phyloP scores from a whole-genome alignment of 2,329 filamentous ascomycete species.

The Didymella sp. region DNA sequence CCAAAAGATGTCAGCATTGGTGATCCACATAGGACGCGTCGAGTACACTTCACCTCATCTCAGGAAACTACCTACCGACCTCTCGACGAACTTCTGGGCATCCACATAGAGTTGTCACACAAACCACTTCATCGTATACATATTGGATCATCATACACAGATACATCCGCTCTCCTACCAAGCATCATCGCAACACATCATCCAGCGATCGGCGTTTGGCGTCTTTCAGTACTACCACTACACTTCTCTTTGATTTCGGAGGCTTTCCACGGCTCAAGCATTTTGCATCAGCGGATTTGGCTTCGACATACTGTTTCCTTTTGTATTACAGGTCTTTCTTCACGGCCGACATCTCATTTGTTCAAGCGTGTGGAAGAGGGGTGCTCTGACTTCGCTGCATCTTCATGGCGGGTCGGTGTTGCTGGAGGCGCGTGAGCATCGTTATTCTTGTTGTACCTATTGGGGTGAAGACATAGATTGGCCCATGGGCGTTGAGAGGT shows the following conservation, averaged over 20 bases:
- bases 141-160: slow-evolving; percentile 15
- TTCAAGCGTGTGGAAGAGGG: slow-evolving; percentile 4
- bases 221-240: slow-evolving; percentile 11
- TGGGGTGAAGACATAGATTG: not conserved
- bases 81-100: slow-evolving; percentile 11
- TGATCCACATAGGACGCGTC: not conserved
- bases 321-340: not conserved
- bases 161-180: slow-evolving; percentile 14
- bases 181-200: slow-evolving; percentile 27
- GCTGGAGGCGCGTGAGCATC: not conserved
- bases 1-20: not conserved
- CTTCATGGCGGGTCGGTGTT: not conserved
- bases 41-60: not conserved
- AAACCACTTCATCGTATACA: slow-evolving; percentile 9
- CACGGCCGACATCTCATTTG: not conserved
- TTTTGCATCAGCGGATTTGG: slow-evolving; percentile 18
- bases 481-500: not conserved
- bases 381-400: slow-evolving; percentile 4
- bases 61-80: not conserved
- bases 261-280: not conserved
- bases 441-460: slow-evolving; percentile 1
- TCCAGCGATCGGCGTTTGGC: slow-evolving; percentile 41
- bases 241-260: slow-evolving; percentile 4
- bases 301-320: not conserved
- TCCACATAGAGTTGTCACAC: slow-evolving; percentile 14